phyloP scores from a whole-genome alignment of 257 asterid species.

The Cruciata laevipes region DNA sequence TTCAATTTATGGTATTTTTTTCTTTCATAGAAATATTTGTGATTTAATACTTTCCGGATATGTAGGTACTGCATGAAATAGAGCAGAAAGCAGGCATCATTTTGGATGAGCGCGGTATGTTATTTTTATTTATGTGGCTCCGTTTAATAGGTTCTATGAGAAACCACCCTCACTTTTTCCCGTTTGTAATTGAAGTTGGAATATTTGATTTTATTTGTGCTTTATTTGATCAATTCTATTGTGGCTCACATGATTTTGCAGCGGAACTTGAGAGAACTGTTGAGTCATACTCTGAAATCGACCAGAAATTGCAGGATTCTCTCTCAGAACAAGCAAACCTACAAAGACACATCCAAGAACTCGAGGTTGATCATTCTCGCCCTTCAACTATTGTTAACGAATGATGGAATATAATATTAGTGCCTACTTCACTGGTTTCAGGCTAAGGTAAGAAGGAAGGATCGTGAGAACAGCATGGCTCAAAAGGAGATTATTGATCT shows the following conservation, averaged over 20 bases:
- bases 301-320: constrained; percentile 60
- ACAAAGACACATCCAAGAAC: constrained; percentile 57
- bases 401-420: constrained; percentile 6
- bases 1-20: not conserved
- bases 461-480: constrained; percentile 63
- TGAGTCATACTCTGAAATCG: constrained; percentile 59
- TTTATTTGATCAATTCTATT: not conserved
- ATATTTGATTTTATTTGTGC: not conserved
- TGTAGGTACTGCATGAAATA: constrained; percentile 73
- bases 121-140: not conserved
- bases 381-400: not conserved
- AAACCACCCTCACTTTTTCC: not conserved
- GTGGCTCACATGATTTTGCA: constrained; percentile 22
- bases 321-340: constrained; percentile 52
- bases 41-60: not conserved
- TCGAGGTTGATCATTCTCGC: constrained; percentile 42
- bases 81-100: constrained; percentile 77
- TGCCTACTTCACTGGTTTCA: constrained; percentile 21
- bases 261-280: constrained; percentile 79
- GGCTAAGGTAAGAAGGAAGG: constrained; percentile 75
- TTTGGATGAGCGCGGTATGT: constrained; percentile 85
- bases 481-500: constrained; percentile 72
- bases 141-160: not conserved
- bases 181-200: not conserved
- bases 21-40: not conserved